Percentiles rank a stretch among this genome's conserved stretches.
These are phyloP conservation scores for Hypoxylon crocopeplum DNA, from an alignment of 495 filamentous ascomycete species.

Conservation along the genomic window DNA sequence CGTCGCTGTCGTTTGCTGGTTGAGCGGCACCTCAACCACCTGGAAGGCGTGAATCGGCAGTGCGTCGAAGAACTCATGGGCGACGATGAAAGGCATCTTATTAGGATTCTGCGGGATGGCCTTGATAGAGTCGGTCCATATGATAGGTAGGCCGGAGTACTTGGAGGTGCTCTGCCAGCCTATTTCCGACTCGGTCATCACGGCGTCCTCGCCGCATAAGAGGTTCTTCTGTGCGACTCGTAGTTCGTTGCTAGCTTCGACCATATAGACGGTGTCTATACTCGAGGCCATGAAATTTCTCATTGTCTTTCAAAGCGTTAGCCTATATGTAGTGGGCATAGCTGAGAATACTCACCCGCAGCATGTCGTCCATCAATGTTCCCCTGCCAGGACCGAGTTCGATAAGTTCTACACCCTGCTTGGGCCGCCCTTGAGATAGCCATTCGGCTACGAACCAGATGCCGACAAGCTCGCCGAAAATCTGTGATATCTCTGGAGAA, in stretches of 20 bases:
- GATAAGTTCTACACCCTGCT: slow-evolving; percentile 79
- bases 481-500: slow-evolving; percentile 94
- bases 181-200: slow-evolving; percentile 72
- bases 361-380: slow-evolving; percentile 95
- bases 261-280: slow-evolving; percentile 85
- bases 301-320: slow-evolving; percentile 67
- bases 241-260: slow-evolving; percentile 84
- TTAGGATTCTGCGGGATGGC: slow-evolving; percentile 66
- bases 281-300: slow-evolving; percentile 80
- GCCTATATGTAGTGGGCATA: background rate
- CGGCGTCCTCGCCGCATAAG: slow-evolving; percentile 77
- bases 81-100: slow-evolving; percentile 89
- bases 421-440: slow-evolving; percentile 82
- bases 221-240: slow-evolving; percentile 77
- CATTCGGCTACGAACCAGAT: slow-evolving; percentile 96
- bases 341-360: slow-evolving; percentile 67
- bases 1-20: slow-evolving; percentile 49
- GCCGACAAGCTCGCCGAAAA: slow-evolving; percentile 93
- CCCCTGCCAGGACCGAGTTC: slow-evolving; percentile 95
- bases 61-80: slow-evolving; percentile 99
- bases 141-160: slow-evolving; percentile 69
- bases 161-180: slow-evolving; percentile 81
- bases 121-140: slow-evolving; percentile 92
- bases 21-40: slow-evolving; percentile 60
- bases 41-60: slow-evolving; percentile 97